Percentiles rank a stretch among this genome's conserved stretches.
Conservation (phyloP, 2,329 filamentous ascomycete genomes). For the Scedosporium apiospermum region DNA sequence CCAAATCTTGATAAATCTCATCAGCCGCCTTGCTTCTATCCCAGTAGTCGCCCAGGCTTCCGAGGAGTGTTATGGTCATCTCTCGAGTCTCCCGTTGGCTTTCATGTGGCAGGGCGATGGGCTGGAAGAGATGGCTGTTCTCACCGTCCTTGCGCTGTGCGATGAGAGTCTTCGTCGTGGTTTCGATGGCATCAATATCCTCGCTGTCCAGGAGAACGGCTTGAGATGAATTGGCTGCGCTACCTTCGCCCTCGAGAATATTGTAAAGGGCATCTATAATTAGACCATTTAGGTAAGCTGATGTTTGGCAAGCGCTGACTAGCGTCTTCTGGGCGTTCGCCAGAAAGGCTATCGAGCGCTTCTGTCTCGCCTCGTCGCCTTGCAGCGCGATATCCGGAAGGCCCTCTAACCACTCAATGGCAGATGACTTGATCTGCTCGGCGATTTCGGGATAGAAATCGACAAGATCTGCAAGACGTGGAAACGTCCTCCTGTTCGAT, state of each 20-base stretch:
- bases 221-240: neutral
- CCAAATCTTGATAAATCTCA: conserved; percentile 55
- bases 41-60: conserved; percentile 44
- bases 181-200: conserved; percentile 1
- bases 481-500: conserved; percentile 14
- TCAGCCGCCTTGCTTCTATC: conserved; percentile 51
- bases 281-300: neutral
- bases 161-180: neutral
- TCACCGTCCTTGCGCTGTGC: neutral
- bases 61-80: conserved; percentile 49
- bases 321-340: conserved; percentile 58
- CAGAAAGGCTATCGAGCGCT: conserved; percentile 65
- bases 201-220: neutral
- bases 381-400: conserved; percentile 76
- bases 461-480: conserved; percentile 51
- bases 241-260: conserved; percentile 19
- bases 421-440: conserved; percentile 56
- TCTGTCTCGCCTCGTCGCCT: conserved; percentile 70
- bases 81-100: conserved; percentile 54
- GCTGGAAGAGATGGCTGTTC: conserved; percentile 34
- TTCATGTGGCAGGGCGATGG: conserved; percentile 53
- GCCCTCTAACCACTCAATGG: conserved; percentile 74
- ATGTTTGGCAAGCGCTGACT: conserved; percentile 51
- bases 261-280: neutral
- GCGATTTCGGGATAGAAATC: conserved; percentile 51